These are phyloP conservation scores for Chlorophyllum brunneum DNA, from an alignment of 768 basidiomycete genomes.

Conservation along the genomic window DNA sequence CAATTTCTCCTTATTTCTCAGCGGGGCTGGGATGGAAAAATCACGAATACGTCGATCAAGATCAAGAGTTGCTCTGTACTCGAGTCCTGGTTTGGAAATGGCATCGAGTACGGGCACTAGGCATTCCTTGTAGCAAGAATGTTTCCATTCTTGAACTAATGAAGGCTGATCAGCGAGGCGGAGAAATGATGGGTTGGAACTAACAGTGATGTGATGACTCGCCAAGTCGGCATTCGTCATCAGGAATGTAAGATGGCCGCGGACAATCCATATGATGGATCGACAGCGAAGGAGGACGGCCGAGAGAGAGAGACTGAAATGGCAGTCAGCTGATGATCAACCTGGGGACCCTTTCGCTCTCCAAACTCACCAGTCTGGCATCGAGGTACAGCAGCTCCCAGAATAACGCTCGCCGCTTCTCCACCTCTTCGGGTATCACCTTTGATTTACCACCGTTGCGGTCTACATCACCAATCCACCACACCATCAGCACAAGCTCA, in stretches of 20 bases:
- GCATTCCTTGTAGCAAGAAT: slow-evolving; percentile 56
- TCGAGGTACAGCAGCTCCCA: slow-evolving; percentile 72
- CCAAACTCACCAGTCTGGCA: slow-evolving; percentile 45
- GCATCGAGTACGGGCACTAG: slow-evolving; percentile 59
- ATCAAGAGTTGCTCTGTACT: slow-evolving; percentile 47
- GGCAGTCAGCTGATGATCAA: not conserved
- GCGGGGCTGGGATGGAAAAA: slow-evolving; percentile 47
- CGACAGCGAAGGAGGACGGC: slow-evolving; percentile 64
- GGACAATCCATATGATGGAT: slow-evolving; percentile 58
- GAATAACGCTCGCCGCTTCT: slow-evolving; percentile 62
- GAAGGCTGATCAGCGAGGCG: slow-evolving; percentile 6
- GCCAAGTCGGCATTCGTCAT: slow-evolving; percentile 31
- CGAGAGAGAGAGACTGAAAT: slow-evolving; percentile 54
- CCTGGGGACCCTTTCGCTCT: not conserved
- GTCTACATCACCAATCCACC: slow-evolving; percentile 33
- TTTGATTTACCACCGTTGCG: slow-evolving; percentile 62
- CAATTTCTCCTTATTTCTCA: slow-evolving; percentile 35
- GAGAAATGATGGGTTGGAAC: slow-evolving; percentile 15
- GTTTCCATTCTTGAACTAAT: slow-evolving; percentile 69
- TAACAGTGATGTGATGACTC: slow-evolving; percentile 40
- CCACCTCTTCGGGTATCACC: slow-evolving; percentile 66
- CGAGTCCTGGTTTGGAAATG: slow-evolving; percentile 48
- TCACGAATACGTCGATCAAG: slow-evolving; percentile 61
- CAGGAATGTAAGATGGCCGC: slow-evolving; percentile 42
- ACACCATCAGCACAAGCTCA: slow-evolving; percentile 4